phyloP scores from a whole-genome alignment of 2,329 filamentous ascomycete genomes.

The Cladosporium cucumerinum region DNA sequence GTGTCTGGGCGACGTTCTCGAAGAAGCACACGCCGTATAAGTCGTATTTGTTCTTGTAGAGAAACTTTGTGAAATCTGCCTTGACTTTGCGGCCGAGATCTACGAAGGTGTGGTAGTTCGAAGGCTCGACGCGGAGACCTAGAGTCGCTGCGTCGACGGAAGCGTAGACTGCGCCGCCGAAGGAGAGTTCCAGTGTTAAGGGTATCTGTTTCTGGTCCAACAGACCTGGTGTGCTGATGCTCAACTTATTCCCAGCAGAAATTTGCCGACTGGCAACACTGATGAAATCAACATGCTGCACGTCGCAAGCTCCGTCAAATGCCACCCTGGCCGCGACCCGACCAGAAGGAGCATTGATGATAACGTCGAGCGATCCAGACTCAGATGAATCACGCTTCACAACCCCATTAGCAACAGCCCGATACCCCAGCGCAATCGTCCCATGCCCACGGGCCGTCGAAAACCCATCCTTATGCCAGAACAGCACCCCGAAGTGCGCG shows the following conservation, averaged over 20 bases:
- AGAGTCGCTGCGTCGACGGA: slow-evolving; percentile 13
- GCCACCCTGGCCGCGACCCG: slow-evolving; percentile 13
- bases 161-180: slow-evolving; percentile 17
- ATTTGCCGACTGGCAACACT: slow-evolving; percentile 18
- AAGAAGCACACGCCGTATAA: slow-evolving; percentile 20
- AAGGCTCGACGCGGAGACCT: neutral
- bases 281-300: slow-evolving; percentile 16
- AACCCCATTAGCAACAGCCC: slow-evolving; percentile 31
- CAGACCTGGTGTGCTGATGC: neutral
- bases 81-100: slow-evolving; percentile 15
- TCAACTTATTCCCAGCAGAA: neutral
- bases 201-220: neutral
- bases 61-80: neutral
- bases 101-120: slow-evolving; percentile 15
- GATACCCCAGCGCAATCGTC: slow-evolving; percentile 49
- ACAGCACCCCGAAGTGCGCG: slow-evolving; percentile 50
- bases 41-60: slow-evolving; percentile 9
- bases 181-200: slow-evolving; percentile 12
- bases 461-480: slow-evolving; percentile 48
- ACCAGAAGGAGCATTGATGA: slow-evolving; percentile 20
- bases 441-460: slow-evolving; percentile 54
- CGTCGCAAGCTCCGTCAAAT: neutral
- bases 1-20: neutral
- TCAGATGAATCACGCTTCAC: neutral
- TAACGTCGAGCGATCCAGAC: neutral